Conservation (phyloP, 805 yeast genomes). For the Alloascoidea hylecoeti region DNA sequence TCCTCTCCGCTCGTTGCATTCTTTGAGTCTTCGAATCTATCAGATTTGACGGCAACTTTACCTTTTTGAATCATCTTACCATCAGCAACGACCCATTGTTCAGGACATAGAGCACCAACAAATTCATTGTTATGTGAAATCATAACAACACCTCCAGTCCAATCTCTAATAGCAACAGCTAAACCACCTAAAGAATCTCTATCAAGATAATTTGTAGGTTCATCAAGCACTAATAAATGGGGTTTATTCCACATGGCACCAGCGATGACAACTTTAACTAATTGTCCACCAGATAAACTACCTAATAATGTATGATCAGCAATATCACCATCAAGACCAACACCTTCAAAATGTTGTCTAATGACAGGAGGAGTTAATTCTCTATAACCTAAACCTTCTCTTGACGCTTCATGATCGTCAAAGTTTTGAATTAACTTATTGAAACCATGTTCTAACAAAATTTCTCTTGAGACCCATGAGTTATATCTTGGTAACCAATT, state of each 20-base stretch:
- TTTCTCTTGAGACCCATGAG: constrained; percentile 85
- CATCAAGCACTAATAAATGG: constrained; percentile 89
- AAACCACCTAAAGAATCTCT: constrained; percentile 96
- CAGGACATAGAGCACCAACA: constrained; percentile 95
- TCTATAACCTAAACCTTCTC: constrained; percentile 98
- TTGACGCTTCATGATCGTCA: constrained; percentile 97
- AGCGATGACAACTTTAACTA: constrained; percentile 96
- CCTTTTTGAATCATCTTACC: constrained; percentile 84
- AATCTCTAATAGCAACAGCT: constrained; percentile 94
- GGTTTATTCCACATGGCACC: constrained; percentile 99
- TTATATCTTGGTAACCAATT: constrained; percentile 86
- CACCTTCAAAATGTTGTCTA: constrained; percentile 93
- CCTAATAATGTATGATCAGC: constrained; percentile 98
- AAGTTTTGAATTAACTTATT: constrained; percentile 87
- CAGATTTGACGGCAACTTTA: constrained; percentile 54
- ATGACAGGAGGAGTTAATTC: constrained; percentile 84
- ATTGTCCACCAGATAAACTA: constrained; percentile 93
- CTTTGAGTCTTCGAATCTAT: constrained; percentile 74
- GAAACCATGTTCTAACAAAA: constrained; percentile 70
- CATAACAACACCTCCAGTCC: constrained; percentile 98
- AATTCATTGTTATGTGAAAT: constrained; percentile 96
- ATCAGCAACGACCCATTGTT: constrained; percentile 94
- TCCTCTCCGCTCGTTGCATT: constrained; percentile 31
- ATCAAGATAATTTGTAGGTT: constrained; percentile 96
- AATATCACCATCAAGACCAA: constrained; percentile 94